Evolutionary conservation across 768 basidiomycete genomes (phyloP), one percentile per base, ranked within the genome.

Genomic region (Trametes cingulata): DNA sequence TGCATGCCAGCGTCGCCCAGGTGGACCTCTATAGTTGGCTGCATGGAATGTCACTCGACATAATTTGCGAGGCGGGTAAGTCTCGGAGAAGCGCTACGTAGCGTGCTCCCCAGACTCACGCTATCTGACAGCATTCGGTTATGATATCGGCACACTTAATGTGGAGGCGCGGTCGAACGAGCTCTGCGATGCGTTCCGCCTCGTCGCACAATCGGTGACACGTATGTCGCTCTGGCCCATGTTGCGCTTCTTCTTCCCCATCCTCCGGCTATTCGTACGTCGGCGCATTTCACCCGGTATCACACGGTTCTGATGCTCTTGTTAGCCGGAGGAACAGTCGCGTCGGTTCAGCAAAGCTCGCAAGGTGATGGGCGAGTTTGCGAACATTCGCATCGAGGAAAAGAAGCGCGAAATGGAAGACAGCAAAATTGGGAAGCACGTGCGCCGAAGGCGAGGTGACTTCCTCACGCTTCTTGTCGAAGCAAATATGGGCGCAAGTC

Each of bases 41-140:
- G 13, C 69, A 63, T 52, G 68, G 63, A 60, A 66, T 71, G 60
- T 76, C 78, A 0, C 67, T 79, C 15, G 77, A 80, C 52, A 70
- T 78, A 35, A 78, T 79, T 24, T 76, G 76, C 9, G 72, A 74
- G 41, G 68, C 78, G 14, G 77, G 77, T 75, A 27, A 9, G 52
- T 49, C 17, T 6, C 42, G 20, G 17, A 19, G 5, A 12, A 3
- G 4, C 36, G 3, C 6, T 2, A 2, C 19, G 35, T 12, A n/a
- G n/a, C n/a, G 9, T 19, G 12, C 19, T 6, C 35, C 33, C 9
- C 13, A 29, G 2, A 37, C 13, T 36, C 10, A 20, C 39, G n/a
- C 19, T 9, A 15, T 10, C 39, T 24, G 12, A 3, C 58, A 74
- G 75, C 74, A 1, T 76, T 76, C 56, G 65, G 68, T 53, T 76